These are phyloP conservation scores for Bipolaris victoriae DNA, from an alignment of 2,329 filamentous ascomycete species.

Conservation along the genomic window DNA sequence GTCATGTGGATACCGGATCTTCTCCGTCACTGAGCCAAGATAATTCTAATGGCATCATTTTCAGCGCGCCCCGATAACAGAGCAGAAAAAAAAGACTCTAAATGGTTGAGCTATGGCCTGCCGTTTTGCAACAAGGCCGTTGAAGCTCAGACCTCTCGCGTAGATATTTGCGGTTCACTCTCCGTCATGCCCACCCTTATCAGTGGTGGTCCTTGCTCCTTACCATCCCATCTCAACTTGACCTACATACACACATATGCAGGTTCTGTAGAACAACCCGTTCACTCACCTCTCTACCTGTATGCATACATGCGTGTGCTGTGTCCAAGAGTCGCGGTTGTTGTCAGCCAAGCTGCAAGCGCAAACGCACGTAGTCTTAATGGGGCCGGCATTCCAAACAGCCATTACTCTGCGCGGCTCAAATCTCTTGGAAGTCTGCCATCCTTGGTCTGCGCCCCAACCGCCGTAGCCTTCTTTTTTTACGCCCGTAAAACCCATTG, in stretches of 20 bases:
- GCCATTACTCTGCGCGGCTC: background rate
- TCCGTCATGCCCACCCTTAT: constrained; percentile 10
- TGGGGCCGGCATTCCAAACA: background rate
- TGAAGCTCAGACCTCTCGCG: constrained; percentile 15
- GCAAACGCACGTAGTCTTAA: background rate
- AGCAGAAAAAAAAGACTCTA: background rate
- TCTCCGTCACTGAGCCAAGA: background rate
- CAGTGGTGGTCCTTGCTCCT: background rate
- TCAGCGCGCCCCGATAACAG: background rate
- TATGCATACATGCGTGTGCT: background rate
- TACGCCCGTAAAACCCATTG: constrained; percentile 3
- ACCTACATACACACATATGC: background rate
- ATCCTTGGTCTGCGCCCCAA: constrained; percentile 10
- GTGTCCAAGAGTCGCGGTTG: background rate
- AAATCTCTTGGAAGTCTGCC: background rate
- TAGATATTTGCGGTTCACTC: constrained; percentile 8
- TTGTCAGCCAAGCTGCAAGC: background rate
- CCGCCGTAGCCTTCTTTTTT: constrained; percentile 6
- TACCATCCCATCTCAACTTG: background rate
- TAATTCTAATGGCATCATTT: background rate
- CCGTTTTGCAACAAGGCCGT: constrained; percentile 1
- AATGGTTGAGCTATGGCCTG: constrained; percentile 2
- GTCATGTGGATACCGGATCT: background rate
- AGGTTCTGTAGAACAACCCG: background rate
- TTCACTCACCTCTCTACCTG: background rate